phyloP scores from a whole-genome alignment of 176 grass and related monocot species.

The Pontederia crassipes region DNA sequence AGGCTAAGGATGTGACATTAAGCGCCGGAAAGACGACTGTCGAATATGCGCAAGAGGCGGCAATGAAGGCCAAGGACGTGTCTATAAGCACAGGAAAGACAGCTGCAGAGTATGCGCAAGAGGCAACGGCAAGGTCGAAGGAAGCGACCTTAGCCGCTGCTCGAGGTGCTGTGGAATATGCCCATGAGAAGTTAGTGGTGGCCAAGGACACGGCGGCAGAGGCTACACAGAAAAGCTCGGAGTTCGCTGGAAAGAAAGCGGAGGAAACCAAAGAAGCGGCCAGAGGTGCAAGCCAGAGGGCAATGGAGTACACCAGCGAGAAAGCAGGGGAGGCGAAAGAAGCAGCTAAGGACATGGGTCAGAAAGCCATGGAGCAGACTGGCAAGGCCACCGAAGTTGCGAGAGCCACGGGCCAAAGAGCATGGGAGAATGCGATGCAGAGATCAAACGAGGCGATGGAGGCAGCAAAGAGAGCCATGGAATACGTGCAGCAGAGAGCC shows the following conservation, averaged over 20 bases:
- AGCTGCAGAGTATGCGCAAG: slow-evolving; percentile 17
- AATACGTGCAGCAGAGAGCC: neutral
- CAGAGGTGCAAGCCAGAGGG: slow-evolving; percentile 6
- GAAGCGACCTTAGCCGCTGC: slow-evolving; percentile 30
- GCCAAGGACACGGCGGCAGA: slow-evolving; percentile 12
- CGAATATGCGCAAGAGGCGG: slow-evolving; percentile 41
- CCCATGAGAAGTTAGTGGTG: slow-evolving; percentile 25
- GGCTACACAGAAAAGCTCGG: slow-evolving; percentile 16
- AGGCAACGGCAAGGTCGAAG: slow-evolving; percentile 34
- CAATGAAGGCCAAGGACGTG: slow-evolving; percentile 40
- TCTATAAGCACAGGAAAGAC: slow-evolving; percentile 24
- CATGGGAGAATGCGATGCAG: neutral
- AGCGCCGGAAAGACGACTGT: slow-evolving; percentile 22
- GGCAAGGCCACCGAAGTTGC: slow-evolving; percentile 16
- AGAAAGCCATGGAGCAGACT: slow-evolving; percentile 16
- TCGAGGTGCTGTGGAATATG: slow-evolving; percentile 27
- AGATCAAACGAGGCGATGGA: slow-evolving; percentile 22
- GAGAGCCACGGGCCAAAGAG: neutral
- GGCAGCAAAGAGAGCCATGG: slow-evolving; percentile 6
- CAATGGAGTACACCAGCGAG: slow-evolving; percentile 15
- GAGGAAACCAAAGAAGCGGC: neutral
- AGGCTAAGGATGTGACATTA: slow-evolving; percentile 38
- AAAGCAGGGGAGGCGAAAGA: slow-evolving; percentile 30
- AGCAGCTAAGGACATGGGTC: neutral
- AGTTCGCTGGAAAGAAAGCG: slow-evolving; percentile 4